Evolutionary conservation across 495 filamentous ascomycete species (phyloP), one percentile per base, ranked within the genome.

Genomic region (Pyrenopolyporus hunteri): DNA sequence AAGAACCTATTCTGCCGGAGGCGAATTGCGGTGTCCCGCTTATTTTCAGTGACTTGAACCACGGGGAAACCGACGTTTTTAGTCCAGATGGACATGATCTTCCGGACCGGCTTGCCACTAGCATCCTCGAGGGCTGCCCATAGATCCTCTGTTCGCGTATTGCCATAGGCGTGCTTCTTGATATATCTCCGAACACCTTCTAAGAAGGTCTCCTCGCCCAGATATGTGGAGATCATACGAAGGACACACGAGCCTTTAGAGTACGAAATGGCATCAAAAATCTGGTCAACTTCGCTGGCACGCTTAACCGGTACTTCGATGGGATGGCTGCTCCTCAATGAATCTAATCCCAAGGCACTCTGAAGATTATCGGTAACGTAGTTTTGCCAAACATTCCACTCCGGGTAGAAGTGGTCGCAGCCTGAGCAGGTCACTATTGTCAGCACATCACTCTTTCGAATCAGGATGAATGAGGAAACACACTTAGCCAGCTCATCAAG

Each of bases 331-430:
- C 90, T 95, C 50, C 93, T 87, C 33, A 97, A 78, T 8, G 93
- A 95, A 73, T 98, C 94, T 20, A 97, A 82, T 11, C 85, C 86
- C 7, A 97, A 80, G 1, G 94, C 94, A 59, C 88, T 84, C 77
- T 96, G 92, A 57, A 97, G 81, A 67, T 87, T 95, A 64, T 96
- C 93, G 25, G 90, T 89, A 32, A 97, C 93, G 68, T 96, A 98
- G 13, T 83, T 85, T 74, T 97, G 85, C 94, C 94, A 98, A n/a
- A 97, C 91, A 76, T 97, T 96, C 93, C 94, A 97, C 71, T 97
- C 93, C 2, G 93, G 94, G 77, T 92, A 97, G 81, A 98, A 96
- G 55, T 80, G 76, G 70, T 90, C 89, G 80, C 85, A 88, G 20
- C 89, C 87, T 85, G 84, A 35, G 69, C 73, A 73, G 76, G 76